Conservation (phyloP, 2,329 filamentous ascomycete genomes). For the Arthrocladium fulminans region DNA sequence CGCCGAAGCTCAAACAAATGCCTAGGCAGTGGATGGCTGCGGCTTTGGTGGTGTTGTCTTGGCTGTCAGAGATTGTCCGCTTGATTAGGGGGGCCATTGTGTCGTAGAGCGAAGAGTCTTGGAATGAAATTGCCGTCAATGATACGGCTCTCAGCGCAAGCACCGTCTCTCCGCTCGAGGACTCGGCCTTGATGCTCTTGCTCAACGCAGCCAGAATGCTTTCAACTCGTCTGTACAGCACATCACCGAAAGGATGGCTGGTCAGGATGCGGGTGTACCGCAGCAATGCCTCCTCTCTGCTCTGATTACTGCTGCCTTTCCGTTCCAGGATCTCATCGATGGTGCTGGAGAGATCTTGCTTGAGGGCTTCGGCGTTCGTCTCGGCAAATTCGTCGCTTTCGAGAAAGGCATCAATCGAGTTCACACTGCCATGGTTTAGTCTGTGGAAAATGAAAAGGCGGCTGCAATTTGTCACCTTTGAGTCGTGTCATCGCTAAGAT, state of each 20-base stretch:
- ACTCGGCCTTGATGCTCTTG: constrained; percentile 60
- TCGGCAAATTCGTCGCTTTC: constrained; percentile 46
- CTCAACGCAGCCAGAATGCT: constrained; percentile 59
- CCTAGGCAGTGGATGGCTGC: constrained; percentile 65
- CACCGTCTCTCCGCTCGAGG: constrained; percentile 59
- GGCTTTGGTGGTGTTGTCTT: constrained; percentile 55
- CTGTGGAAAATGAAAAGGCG: constrained; percentile 8
- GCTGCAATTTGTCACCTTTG: constrained; percentile 40
- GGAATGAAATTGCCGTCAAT: constrained; percentile 59
- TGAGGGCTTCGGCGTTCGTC: constrained; percentile 48
- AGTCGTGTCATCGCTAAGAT: constrained; percentile 50
- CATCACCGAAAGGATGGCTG: constrained; percentile 56
- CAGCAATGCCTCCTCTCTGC: constrained; percentile 56
- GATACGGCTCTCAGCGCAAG: constrained; percentile 64
- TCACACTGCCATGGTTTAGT: constrained; percentile 41
- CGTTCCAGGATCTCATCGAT: constrained; percentile 65
- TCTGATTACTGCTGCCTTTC: constrained; percentile 66
- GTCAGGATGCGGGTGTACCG: constrained; percentile 59
- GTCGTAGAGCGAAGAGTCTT: constrained; percentile 59
- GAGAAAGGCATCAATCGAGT: constrained; percentile 58
- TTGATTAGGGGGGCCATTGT: constrained; percentile 51
- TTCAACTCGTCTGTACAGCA: constrained; percentile 50
- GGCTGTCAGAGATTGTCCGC: constrained; percentile 56
- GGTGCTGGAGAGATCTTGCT: constrained; percentile 53
- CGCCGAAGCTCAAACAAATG: constrained; percentile 65